phyloP scores from a whole-genome alignment of 192 early-diverging fungal genomes.

The Lobosporangium transversale region DNA sequence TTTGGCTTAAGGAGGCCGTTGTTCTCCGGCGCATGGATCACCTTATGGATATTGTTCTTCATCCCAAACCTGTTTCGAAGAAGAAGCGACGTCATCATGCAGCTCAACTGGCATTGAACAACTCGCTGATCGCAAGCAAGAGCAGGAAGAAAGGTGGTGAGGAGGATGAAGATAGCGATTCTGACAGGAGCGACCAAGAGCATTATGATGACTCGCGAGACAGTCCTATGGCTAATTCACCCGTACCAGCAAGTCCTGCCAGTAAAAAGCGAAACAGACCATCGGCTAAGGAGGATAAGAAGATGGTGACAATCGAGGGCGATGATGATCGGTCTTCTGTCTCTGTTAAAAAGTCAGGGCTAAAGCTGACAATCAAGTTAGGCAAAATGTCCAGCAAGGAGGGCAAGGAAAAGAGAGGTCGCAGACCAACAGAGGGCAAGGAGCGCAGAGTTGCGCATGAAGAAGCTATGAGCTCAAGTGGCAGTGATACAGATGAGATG shows the following conservation, averaged over 20 bases:
- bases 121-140: conserved; percentile 33
- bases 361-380: conserved; percentile 46
- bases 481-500: conserved; percentile 50
- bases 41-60: conserved; percentile 60
- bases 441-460: conserved; percentile 4
- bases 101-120: conserved; percentile 42
- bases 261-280: conserved; percentile 39
- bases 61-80: conserved; percentile 61
- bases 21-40: conserved; percentile 64
- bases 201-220: conserved; percentile 6
- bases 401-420: conserved; percentile 14
- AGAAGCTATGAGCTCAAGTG: conserved; percentile 20
- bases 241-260: conserved; percentile 25
- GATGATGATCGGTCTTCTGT: conserved; percentile 1
- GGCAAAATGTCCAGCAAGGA: conserved; percentile 41
- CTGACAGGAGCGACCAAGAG: conserved; percentile 30
- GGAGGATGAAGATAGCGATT: conserved; percentile 31
- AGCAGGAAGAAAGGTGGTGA: conserved; percentile 18
- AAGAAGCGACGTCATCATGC: conserved; percentile 47
- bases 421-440: not conserved
- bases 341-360: conserved; percentile 23
- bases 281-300: conserved; percentile 27
- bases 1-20: conserved; percentile 64
- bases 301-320: conserved; percentile 33
- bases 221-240: conserved; percentile 4